These are phyloP conservation scores for Puccinia coronata DNA, from an alignment of 1,284 basidiomycete species.

Conservation along the genomic window DNA sequence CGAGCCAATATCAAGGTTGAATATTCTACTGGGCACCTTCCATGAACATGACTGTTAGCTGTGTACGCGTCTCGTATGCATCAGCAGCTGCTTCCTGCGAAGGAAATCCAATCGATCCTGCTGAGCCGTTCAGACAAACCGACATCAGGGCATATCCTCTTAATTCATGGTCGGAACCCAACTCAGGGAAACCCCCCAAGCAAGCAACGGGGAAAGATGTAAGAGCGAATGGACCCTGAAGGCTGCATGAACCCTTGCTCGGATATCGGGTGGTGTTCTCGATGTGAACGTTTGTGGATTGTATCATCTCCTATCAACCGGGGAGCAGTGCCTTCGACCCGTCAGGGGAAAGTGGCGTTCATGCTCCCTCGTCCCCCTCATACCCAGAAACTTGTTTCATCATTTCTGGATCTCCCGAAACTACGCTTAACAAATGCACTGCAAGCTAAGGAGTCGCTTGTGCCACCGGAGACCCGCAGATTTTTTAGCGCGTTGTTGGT, in stretches of 20 bases:
- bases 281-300: neutral
- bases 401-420: conserved; percentile 11
- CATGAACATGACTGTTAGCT: too few relatives aligned
- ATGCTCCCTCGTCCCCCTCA: neutral
- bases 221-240: neutral
- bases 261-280: neutral
- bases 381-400: conserved; percentile 28
- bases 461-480: neutral
- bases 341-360: neutral
- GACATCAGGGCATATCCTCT: too few relatives aligned
- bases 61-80: too few relatives aligned
- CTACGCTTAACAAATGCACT: neutral
- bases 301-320: neutral
- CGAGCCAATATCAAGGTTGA: too few relatives aligned
- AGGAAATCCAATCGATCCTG: too few relatives aligned
- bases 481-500: neutral
- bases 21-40: too few relatives aligned
- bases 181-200: neutral
- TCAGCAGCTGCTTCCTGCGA: too few relatives aligned
- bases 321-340: neutral
- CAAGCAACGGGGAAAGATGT: neutral
- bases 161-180: neutral
- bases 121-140: too few relatives aligned
- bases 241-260: neutral
- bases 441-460: neutral